Evolutionary conservation across 2,329 filamentous ascomycete species (phyloP), one percentile per base, ranked within the genome.

Genomic region (Lachnellula arida): DNA sequence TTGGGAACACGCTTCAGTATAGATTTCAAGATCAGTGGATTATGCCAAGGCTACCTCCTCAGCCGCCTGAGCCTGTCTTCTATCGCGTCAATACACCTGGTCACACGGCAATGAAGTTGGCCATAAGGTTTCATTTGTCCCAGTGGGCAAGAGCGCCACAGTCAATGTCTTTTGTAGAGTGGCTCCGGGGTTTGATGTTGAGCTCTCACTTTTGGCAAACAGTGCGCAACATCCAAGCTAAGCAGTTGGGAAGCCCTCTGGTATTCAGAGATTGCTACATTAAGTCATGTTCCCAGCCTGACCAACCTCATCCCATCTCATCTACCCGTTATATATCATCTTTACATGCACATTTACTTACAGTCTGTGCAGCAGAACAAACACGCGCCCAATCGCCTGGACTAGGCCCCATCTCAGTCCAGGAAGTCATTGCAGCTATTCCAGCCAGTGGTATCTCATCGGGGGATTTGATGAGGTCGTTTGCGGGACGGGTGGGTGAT

Each of bases 401-500:
- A 9, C n/a, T 49, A 14, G 63, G 68, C 40, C 62, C 68, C 2
- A 75, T 82, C 46, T 77, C 80, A 42, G 68, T 76, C 0, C 73
- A 76, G 58, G 81, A 85, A 56, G 80, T 85, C 56, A 66, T 81
- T 51, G 77, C 79, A 47, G 78, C 77, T 42, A 74, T 84, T 22
- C 80, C 80, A 6, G 68, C 75, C 22, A 65, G 71, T 43, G 84
- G 83, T 28, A 80, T 86, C 54, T 74, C 74, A 0, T 79, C 85
- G 48, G 73, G 74, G 14, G 74, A 76, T 14, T 72, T 87, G 7
- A 75, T 85, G 54, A 78, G 76, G 59, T 70, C 73, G 40, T 86
- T 86, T 67, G 70, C 76, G 22, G 72, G 72, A 25, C 78, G 83
- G 23, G 73, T 86, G 12, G 74, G 75, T 5, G 75, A 78, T 5